Conservation (phyloP, 805 yeast species). For the Saccharomycopsis sp. region DNA sequence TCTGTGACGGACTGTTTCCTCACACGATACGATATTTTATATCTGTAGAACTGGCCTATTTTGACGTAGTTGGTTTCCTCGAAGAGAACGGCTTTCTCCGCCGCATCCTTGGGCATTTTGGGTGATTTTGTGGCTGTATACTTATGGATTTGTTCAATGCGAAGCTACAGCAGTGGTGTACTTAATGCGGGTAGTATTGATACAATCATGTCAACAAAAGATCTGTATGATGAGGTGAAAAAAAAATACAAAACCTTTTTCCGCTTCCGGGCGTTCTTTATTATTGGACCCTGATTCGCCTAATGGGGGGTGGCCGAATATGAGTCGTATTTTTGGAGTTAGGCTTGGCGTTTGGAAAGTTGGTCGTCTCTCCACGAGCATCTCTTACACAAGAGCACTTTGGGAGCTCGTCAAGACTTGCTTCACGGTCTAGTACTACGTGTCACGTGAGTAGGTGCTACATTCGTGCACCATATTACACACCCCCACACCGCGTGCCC, state of each 20-base stretch:
- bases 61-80: slow-evolving; percentile 31
- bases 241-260: not conserved
- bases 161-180: not conserved
- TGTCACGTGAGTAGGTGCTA: not conserved
- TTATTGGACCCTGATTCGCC: too few relatives aligned
- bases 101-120: not conserved
- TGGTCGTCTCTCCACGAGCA: too few relatives aligned
- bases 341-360: too few relatives aligned
- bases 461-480: not conserved
- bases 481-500: not conserved
- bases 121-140: not conserved
- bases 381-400: too few relatives aligned
- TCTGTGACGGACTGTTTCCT: slow-evolving; percentile 9
- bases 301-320: too few relatives aligned
- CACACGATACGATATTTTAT: slow-evolving; percentile 39
- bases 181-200: not conserved
- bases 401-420: not conserved
- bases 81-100: not conserved
- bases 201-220: not conserved
- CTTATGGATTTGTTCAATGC: too few relatives aligned
- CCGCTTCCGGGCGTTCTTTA: too few relatives aligned
- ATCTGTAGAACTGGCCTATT: slow-evolving; percentile 57
- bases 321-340: too few relatives aligned
- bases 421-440: not conserved
- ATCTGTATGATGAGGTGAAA: not conserved